Evolutionary conservation across 1,139 yeast genomes (phyloP).

Genomic region (Suhomyces bokatorum): DNA sequence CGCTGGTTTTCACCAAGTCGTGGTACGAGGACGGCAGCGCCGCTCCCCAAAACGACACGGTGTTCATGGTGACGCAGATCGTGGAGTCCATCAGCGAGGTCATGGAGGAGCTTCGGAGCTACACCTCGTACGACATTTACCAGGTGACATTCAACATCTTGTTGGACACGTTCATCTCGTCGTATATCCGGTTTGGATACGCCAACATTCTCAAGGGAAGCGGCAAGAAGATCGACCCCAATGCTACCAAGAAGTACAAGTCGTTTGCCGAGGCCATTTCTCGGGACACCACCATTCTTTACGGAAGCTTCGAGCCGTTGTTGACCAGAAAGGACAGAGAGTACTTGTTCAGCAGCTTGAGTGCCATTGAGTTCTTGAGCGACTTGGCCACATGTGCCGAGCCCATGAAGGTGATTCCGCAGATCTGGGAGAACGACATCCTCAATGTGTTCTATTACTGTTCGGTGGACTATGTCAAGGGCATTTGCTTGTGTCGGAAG

Average conservation of each 20-base stretch:
- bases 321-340: conserved; percentile 47
- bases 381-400: conserved; percentile 63
- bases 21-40: conserved; percentile 49
- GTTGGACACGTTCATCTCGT: conserved; percentile 44
- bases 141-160: conserved; percentile 46
- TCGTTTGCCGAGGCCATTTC: conserved; percentile 43
- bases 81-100: conserved; percentile 77
- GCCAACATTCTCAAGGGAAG: conserved; percentile 50
- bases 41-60: conserved; percentile 32
- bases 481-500: conserved; percentile 45
- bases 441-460: conserved; percentile 63
- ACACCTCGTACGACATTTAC: conserved; percentile 47
- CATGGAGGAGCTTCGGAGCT: conserved; percentile 60
- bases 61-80: conserved; percentile 53
- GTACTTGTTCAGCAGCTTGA: conserved; percentile 55
- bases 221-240: conserved; percentile 59
- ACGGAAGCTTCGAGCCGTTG: conserved; percentile 57
- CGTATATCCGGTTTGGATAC: conserved; percentile 48
- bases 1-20: conserved; percentile 39
- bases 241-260: conserved; percentile 46
- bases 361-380: conserved; percentile 67
- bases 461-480: conserved; percentile 66
- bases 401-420: conserved; percentile 48
- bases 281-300: conserved; percentile 68
- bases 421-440: conserved; percentile 58